A percentile compares a stretch with the other conserved stretches of the same genome.
These are phyloP conservation scores for Hyaloscypha bicolor DNA, from an alignment of 495 filamentous ascomycete genomes.

Conservation along the genomic window DNA sequence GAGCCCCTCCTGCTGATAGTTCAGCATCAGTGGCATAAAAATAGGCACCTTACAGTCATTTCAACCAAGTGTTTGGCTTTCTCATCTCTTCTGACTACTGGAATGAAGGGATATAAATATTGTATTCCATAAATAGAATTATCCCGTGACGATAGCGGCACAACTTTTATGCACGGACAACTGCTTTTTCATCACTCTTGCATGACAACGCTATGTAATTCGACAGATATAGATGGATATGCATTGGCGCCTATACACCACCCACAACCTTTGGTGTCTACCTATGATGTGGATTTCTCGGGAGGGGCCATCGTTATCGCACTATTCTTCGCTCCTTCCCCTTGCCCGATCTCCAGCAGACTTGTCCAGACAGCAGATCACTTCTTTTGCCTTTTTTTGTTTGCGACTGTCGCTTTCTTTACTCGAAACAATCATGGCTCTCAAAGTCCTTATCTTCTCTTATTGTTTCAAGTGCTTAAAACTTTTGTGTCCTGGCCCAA, in stretches of 20 bases:
- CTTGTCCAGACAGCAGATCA: neutral
- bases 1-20: neutral
- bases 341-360: neutral
- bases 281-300: neutral
- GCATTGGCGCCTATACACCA: neutral
- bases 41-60: neutral
- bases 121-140: no score
- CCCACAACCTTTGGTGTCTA: neutral
- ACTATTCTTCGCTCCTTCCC: neutral
- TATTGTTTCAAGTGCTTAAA: no score
- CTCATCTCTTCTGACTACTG: neutral
- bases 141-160: no score
- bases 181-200: neutral
- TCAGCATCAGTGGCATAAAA: neutral
- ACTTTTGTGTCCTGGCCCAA: no score
- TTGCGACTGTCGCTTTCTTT: no score
- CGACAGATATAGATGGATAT: neutral
- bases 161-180: neutral
- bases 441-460: no score
- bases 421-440: no score
- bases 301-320: neutral
- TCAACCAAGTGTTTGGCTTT: neutral
- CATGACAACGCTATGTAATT: neutral
- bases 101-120: no score
- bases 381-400: neutral